These are phyloP conservation scores for Ceratocystis cubensis DNA, from an alignment of 2,329 filamentous ascomycete species.

Conservation along the genomic window DNA sequence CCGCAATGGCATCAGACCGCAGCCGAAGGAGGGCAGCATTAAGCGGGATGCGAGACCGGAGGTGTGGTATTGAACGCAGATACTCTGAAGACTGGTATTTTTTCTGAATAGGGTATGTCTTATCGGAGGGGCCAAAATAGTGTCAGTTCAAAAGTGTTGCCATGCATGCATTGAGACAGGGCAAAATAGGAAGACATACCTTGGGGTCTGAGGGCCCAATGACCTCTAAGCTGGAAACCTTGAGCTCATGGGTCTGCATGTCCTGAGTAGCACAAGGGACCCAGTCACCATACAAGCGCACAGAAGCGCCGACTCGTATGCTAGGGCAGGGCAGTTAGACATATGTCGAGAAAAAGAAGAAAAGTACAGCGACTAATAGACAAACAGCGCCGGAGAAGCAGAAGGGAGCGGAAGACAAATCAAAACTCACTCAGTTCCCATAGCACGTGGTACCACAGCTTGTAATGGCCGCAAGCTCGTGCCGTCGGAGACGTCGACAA, in stretches of 20 bases:
- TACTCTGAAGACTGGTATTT: constrained; percentile 89
- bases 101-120: constrained; percentile 91
- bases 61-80: constrained; percentile 74
- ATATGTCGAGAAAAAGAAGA: constrained; percentile 21
- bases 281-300: constrained; percentile 69
- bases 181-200: constrained; percentile 38
- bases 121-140: constrained; percentile 9
- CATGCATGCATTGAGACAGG: not conserved
- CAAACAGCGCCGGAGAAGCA: too few relatives aligned
- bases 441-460: constrained; percentile 59
- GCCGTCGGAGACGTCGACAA: constrained; percentile 78
- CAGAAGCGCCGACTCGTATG: constrained; percentile 67
- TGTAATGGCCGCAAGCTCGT: constrained; percentile 70
- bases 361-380: not conserved
- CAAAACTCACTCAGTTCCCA: constrained; percentile 57
- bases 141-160: too few relatives aligned
- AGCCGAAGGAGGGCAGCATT: constrained; percentile 71
- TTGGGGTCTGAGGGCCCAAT: constrained; percentile 68
- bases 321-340: constrained; percentile 34
- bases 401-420: too few relatives aligned
- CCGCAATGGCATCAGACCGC: constrained; percentile 64
- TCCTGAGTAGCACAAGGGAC: constrained; percentile 56
- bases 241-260: constrained; percentile 56
- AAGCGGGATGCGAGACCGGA: constrained; percentile 68
- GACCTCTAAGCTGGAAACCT: constrained; percentile 55